Percentiles rank a stretch among this genome's conserved stretches.
These are phyloP conservation scores for Phytophthora quininea DNA, from an alignment of 352 stramenopile genomes.

Conservation along the genomic window DNA sequence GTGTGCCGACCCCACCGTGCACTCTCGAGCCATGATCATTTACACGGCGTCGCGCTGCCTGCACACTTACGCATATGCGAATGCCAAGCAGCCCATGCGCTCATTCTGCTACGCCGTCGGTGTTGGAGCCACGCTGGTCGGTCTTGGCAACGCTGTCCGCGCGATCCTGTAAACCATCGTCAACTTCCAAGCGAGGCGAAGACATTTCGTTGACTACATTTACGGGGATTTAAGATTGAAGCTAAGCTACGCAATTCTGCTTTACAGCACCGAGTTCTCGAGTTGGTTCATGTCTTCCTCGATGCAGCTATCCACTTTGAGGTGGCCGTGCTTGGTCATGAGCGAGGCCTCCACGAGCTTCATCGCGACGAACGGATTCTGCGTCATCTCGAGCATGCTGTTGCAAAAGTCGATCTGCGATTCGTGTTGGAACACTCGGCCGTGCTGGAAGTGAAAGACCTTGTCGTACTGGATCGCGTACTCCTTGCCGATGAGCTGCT, in stretches of 20 bases:
- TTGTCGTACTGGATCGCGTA: slow-evolving; percentile 76
- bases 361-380: slow-evolving; percentile 59
- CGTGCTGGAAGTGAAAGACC: slow-evolving; percentile 63
- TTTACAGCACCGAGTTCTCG: slow-evolving; percentile 38
- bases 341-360: slow-evolving; percentile 56
- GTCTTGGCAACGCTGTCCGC: slow-evolving; percentile 12
- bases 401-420: slow-evolving; percentile 54
- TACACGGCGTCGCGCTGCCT: slow-evolving; percentile 40
- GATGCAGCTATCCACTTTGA: slow-evolving; percentile 46
- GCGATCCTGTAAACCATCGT: slow-evolving; percentile 10
- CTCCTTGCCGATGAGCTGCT: slow-evolving; percentile 62
- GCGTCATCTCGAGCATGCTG: slow-evolving; percentile 54
- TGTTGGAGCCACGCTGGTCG: slow-evolving; percentile 15
- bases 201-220: background rate
- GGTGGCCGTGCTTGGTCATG: slow-evolving; percentile 68
- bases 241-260: background rate
- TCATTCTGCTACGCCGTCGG: slow-evolving; percentile 24
- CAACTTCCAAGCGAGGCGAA: background rate
- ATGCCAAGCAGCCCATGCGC: slow-evolving; percentile 40
- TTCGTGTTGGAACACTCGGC: slow-evolving; percentile 65
- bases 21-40: slow-evolving; percentile 21
- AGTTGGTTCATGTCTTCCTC: slow-evolving; percentile 49
- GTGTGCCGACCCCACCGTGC: slow-evolving; percentile 23
- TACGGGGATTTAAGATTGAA: background rate
- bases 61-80: slow-evolving; percentile 43